Base-by-base conservation (phyloP, 2,329 filamentous ascomycete genomes). In the Alternaria dauci region DNA sequence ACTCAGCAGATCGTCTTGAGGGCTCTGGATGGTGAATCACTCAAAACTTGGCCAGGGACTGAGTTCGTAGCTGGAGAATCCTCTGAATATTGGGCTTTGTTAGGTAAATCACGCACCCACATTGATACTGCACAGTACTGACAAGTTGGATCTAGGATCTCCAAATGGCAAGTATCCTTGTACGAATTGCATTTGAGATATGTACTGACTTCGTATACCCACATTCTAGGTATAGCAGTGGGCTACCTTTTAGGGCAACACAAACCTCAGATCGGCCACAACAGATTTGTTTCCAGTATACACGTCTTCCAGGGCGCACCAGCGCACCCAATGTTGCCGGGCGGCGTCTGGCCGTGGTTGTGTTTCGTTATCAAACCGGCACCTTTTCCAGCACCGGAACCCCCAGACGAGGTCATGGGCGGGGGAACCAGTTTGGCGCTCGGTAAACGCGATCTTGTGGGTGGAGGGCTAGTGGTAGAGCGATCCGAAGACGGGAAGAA, bases 211-310 rank as follows among this genome's bases (percentile, higher is more conserved):
- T 23, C 20, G 20, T 23, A 23, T 23, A 23, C 20, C 20, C 20
- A 23, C 20, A 23, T 23, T 23, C 20, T 23, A 23, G 20, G 20
- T 2, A 8, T 60, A 7, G 51, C 36, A 23, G 54, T 36, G 18
- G 60, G 53, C 2, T 63, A 55, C 18, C 56, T 66, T 26, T 43
- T 66, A 6, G 54, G 51, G 2, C 63, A 66, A 28, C 63, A 66
- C 28, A 66, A 66, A 30, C 12, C n/a, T 12, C 57, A 66, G 32
- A 39, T 66, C 8, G 63, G 63, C 4, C 23, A 55, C 26, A 61
- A 61, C 12, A 65, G 55, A 30, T 59, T 56, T 8, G 44, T 66
- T 4, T 26, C 39, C 9, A 44, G 43, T 36, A 36, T 61, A 5
- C 58, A 55, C 2, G 36, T 63, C 2, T 66, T 61, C 11, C 20